A percentile compares a stretch with the other conserved stretches of the same genome.
Evolutionary conservation across 1,284 basidiomycete species (phyloP).

Genomic region (Irpex sp.): DNA sequence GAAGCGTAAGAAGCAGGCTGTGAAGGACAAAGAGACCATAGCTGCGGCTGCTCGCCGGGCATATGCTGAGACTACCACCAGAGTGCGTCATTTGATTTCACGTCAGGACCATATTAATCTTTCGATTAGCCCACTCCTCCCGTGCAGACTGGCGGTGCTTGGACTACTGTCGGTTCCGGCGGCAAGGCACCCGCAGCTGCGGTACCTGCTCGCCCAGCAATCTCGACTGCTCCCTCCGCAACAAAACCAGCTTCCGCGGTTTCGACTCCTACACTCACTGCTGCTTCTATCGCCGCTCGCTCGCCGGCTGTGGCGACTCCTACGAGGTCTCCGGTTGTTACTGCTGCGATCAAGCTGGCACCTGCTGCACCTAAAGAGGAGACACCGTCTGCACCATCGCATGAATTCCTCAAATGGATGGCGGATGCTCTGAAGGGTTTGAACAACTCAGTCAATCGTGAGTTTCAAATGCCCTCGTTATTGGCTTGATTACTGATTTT

Average conservation of each 20-base stretch:
- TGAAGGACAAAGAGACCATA: conserved; percentile 56
- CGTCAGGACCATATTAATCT: neutral
- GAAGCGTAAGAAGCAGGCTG: conserved; percentile 65
- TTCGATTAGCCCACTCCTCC: conserved; percentile 26
- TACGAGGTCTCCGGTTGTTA: conserved; percentile 21
- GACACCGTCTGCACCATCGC: conserved; percentile 62
- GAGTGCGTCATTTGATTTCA: conserved; percentile 39
- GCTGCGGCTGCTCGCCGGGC: conserved; percentile 60
- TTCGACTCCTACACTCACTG: conserved; percentile 12
- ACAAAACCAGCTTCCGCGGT: conserved; percentile 19
- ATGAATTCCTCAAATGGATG: conserved; percentile 92
- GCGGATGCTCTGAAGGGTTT: conserved; percentile 86
- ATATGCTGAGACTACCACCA: conserved; percentile 78
- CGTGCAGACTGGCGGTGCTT: conserved; percentile 50
- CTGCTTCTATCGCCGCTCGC: conserved; percentile 21
- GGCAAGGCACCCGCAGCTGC: conserved; percentile 52
- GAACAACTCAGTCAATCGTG: conserved; percentile 78
- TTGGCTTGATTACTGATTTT: conserved; percentile 6
- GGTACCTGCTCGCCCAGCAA: conserved; percentile 23
- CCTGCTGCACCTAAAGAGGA: conserved; percentile 52
- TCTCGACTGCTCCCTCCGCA: conserved; percentile 26
- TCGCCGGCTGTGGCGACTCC: conserved; percentile 32
- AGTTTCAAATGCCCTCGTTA: conserved; percentile 23
- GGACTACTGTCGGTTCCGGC: conserved; percentile 83
- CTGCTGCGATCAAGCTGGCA: conserved; percentile 38